These are phyloP conservation scores for Hypoxylon fuscum DNA, from an alignment of 495 filamentous ascomycete genomes.

Conservation along the genomic window DNA sequence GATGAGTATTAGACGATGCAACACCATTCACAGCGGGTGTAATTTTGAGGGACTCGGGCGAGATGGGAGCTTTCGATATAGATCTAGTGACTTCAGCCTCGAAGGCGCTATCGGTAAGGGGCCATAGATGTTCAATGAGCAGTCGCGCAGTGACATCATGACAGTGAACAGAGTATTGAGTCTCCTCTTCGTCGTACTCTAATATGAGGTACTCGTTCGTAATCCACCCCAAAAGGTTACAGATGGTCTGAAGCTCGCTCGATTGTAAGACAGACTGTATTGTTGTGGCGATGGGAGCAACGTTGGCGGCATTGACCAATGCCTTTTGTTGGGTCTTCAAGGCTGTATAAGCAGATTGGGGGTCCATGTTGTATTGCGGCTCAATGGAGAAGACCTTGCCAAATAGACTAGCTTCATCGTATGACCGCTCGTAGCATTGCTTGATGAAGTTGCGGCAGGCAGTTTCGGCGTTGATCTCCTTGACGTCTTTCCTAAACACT, in stretches of 20 bases:
- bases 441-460: conserved; percentile 59
- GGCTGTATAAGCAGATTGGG: conserved; percentile 52
- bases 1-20: conserved; percentile 65
- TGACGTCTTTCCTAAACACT: conserved; percentile 55
- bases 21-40: conserved; percentile 49
- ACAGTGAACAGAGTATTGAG: conserved; percentile 75
- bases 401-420: conserved; percentile 58
- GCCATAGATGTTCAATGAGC: conserved; percentile 62
- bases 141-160: conserved; percentile 69
- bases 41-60: conserved; percentile 54
- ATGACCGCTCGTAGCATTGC: conserved; percentile 59
- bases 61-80: conserved; percentile 55
- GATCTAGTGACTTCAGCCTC: conserved; percentile 61
- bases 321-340: conserved; percentile 52
- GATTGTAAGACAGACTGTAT: conserved; percentile 54
- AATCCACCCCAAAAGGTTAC: conserved; percentile 80
- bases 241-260: conserved; percentile 62
- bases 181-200: conserved; percentile 77
- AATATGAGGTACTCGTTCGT: conserved; percentile 82
- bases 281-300: conserved; percentile 56
- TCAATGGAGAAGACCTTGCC: conserved; percentile 59
- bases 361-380: conserved; percentile 53
- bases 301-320: conserved; percentile 54
- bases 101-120: conserved; percentile 58
- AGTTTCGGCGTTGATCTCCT: conserved; percentile 53